Conservation (phyloP, 176 grass and related monocot genomes). For the Triticum turgidum region DNA sequence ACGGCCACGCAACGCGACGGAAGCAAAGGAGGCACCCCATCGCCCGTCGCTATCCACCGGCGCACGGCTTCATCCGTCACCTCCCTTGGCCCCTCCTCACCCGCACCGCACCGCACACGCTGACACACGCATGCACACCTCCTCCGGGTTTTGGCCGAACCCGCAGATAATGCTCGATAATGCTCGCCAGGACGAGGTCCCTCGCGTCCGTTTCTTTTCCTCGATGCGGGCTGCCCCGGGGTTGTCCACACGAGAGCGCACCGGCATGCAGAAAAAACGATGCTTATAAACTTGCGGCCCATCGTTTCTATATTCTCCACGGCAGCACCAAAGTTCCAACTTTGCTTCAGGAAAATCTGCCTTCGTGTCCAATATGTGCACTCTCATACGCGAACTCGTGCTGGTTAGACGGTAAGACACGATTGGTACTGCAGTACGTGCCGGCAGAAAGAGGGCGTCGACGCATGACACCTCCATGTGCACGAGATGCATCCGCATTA, state of each 20-base stretch:
- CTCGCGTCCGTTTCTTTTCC: neutral
- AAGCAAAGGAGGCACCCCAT: neutral
- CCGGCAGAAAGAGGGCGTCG: neutral
- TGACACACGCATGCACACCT: neutral
- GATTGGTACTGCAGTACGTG: neutral
- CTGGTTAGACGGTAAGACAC: conserved; percentile 4
- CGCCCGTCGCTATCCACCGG: neutral
- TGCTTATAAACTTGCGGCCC: no score
- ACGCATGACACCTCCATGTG: neutral
- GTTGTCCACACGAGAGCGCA: neutral
- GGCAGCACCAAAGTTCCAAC: neutral
- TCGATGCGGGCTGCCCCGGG: neutral
- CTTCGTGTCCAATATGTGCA: conserved; percentile 1
- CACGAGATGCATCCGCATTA: neutral
- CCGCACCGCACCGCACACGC: neutral
- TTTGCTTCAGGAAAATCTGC: neutral
- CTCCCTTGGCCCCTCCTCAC: neutral
- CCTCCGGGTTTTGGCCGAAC: no score
- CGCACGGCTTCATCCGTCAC: neutral
- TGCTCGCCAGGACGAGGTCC: neutral
- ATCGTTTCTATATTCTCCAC: neutral
- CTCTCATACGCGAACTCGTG: neutral
- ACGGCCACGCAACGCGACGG: neutral
- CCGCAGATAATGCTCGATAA: no score
- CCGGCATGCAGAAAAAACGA: neutral